Base-by-base conservation (phyloP, 1,284 basidiomycete species). In the Cryptococcus maquisensis region DNA sequence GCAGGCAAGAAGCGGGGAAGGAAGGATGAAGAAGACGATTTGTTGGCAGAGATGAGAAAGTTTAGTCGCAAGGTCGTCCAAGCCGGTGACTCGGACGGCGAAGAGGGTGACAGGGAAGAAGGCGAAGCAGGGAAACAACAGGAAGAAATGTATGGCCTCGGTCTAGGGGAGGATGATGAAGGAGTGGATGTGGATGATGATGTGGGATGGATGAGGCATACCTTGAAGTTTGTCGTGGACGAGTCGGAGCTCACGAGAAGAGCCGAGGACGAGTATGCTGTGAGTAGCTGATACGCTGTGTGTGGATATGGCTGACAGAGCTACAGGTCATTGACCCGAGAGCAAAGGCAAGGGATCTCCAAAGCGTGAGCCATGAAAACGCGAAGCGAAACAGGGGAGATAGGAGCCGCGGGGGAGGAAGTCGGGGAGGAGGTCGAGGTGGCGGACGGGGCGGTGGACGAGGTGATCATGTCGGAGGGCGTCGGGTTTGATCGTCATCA, bases 231-330 rank as follows among this genome's bases (percentile, higher is more conserved):
- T 74, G 82, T 86, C 18, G 89, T 90, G 71, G 88, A 86, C 54
- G 86, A 89, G 65, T 72, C 68, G 28, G 73, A 77, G 38, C 86
- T 92, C 74, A 83, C 81, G 16, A 74, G 79, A 54, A 86, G 92
- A 70, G 90, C 90, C 0, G 88, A 93, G 72, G 80, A 88, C 47
- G 90, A 94, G 63, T 94, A 93, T 66, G 87, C 91, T 71, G 90
- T 94, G 46, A 90, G 75, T 65, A 2, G 13, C 24, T 18, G 49
- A 15, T 15, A 20, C 7, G 4, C 16, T 45, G 10, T 37, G 28
- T 32, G 7, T 45, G 24, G 37, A 18, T 23, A n/a, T n/a, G 15
- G 23, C n/a, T 32, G 13, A 28, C 21, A 12, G 5, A 10, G 12
- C 35, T 20, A 28, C 18, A 76, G 74, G 74, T 76, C n/a, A 75